These are phyloP conservation scores for Trebouxia sp. DNA, from an alignment of 139 green algal genomes.

Conservation along the genomic window DNA sequence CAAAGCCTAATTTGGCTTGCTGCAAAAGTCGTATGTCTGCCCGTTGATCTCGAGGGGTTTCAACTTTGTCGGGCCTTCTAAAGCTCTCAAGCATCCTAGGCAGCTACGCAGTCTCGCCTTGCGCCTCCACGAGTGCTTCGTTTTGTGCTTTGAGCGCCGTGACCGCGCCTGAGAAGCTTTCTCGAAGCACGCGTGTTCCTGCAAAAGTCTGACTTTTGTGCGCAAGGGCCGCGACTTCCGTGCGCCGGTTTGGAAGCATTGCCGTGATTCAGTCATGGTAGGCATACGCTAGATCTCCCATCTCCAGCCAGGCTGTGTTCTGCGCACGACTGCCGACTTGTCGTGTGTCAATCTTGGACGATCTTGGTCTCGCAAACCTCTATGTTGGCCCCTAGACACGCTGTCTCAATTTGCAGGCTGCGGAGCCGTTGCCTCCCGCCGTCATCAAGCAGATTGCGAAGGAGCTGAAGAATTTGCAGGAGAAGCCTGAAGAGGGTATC, in stretches of 20 bases:
- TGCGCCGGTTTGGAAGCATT: not conserved
- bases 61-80: not conserved
- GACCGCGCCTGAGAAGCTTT: not conserved
- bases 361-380: not conserved
- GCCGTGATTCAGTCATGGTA: not conserved
- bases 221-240: not conserved
- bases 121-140: no score
- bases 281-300: no score
- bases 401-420: slow-evolving; percentile 10
- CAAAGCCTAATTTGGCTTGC: slow-evolving; percentile 26
- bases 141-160: not conserved
- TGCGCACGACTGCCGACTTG: not conserved
- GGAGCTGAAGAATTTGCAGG: slow-evolving; percentile 76
- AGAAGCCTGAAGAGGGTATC: slow-evolving; percentile 72
- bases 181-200: not conserved
- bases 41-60: slow-evolving; percentile 26
- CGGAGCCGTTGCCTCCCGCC: slow-evolving; percentile 13
- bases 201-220: not conserved
- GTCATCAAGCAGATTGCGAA: slow-evolving; percentile 44
- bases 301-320: no score
- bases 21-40: not conserved
- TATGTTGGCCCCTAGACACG: not conserved
- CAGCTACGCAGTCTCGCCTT: no score
- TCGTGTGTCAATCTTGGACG: not conserved
- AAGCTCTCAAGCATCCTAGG: no score